phyloP scores from a whole-genome alignment of 805 yeast species.

The Danielia reshetovae region DNA sequence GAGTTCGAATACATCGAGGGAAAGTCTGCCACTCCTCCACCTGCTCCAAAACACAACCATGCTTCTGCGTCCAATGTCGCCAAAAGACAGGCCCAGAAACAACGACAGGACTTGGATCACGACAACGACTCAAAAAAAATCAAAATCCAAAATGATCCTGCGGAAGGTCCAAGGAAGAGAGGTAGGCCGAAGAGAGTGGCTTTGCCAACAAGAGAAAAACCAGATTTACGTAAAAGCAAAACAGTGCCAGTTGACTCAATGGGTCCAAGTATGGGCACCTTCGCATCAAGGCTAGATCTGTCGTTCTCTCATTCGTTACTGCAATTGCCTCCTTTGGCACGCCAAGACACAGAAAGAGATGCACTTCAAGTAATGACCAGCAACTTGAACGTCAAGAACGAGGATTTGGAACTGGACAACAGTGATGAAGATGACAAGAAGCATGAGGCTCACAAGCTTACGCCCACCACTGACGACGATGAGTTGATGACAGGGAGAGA shows the following conservation, averaged over 20 bases:
- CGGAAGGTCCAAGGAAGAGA: slow-evolving; percentile 32
- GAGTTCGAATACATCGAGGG: slow-evolving; percentile 50
- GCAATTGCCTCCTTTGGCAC: slow-evolving; percentile 13
- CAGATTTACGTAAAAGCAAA: slow-evolving; percentile 28
- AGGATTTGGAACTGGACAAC: slow-evolving; percentile 31
- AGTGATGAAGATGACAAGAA: slow-evolving; percentile 20
- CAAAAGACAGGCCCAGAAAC: slow-evolving; percentile 20
- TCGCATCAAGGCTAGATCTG: slow-evolving; percentile 13
- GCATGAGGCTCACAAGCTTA: neutral
- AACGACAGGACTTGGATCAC: neutral
- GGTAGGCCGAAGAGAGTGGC: slow-evolving; percentile 36
- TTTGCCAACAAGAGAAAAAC: slow-evolving; percentile 18
- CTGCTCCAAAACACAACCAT: slow-evolving; percentile 45
- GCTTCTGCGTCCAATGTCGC: slow-evolving; percentile 44
- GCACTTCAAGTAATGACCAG: slow-evolving; percentile 32
- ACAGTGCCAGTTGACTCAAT: slow-evolving; percentile 31
- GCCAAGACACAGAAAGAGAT: slow-evolving; percentile 42
- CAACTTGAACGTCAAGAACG: slow-evolving; percentile 30
- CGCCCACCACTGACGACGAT: slow-evolving; percentile 18
- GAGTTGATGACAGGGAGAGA: slow-evolving; percentile 38
- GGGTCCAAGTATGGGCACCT: slow-evolving; percentile 31
- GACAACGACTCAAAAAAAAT: slow-evolving; percentile 17
- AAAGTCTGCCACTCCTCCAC: slow-evolving; percentile 40
- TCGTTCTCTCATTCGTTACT: slow-evolving; percentile 7
- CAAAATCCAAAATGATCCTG: slow-evolving; percentile 10